A percentile compares a stretch with the other conserved stretches of the same genome.
Evolutionary conservation across 148 eudicot species (phyloP).

Genomic region (Fagopyrum tataricum): DNA sequence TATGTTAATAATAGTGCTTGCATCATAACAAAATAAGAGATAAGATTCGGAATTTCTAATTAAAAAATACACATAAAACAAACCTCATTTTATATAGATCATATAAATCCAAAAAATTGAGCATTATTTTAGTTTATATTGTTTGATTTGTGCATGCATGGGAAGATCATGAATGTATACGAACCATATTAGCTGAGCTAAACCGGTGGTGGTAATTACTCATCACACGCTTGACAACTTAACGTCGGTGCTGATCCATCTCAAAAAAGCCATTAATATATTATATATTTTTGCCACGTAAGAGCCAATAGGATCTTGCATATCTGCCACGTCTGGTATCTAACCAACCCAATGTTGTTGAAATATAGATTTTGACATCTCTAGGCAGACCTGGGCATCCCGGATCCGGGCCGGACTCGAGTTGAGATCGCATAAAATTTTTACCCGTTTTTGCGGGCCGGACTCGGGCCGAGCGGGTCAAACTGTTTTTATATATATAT

Average conservation of each 20-base stretch:
- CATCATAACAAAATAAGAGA: neutral
- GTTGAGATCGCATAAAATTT: too few relatives aligned
- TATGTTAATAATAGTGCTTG: too few relatives aligned
- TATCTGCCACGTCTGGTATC: slow-evolving; percentile 7
- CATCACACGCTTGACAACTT: neutral
- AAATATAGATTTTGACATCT: neutral
- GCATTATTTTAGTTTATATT: neutral
- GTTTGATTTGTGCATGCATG: neutral
- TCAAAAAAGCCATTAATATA: neutral
- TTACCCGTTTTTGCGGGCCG: too few relatives aligned
- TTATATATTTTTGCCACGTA: neutral
- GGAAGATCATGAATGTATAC: slow-evolving; percentile 6
- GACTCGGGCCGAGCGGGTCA: too few relatives aligned
- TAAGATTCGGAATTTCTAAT: neutral
- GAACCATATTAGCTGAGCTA: neutral
- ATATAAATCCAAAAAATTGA: neutral
- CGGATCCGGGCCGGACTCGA: too few relatives aligned
- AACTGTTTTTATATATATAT: too few relatives aligned
- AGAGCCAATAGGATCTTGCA: neutral
- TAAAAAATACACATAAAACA: too few relatives aligned
- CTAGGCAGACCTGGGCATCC: too few relatives aligned
- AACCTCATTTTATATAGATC: too few relatives aligned
- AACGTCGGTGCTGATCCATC: slow-evolving; percentile 10
- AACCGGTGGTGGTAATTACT: slow-evolving; percentile 11
- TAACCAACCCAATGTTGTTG: neutral